Conservation (phyloP, 257 asterid genomes). For the Nemophila menziesii region DNA sequence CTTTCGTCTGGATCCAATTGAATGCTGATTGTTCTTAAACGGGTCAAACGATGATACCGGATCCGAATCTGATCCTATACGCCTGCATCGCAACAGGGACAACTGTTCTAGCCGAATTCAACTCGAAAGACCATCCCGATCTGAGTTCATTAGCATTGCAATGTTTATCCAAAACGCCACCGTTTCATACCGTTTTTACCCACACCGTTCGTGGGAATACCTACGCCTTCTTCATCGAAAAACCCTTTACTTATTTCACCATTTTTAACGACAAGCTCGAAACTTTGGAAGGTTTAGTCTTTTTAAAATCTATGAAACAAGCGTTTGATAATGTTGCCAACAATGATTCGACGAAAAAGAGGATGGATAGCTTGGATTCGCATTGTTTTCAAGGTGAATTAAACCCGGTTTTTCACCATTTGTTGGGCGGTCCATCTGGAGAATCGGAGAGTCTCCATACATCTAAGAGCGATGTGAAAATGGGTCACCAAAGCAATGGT, state of each 20-base stretch:
- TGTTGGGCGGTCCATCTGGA: constrained; percentile 28
- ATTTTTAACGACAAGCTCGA: constrained; percentile 54
- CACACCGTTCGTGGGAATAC: constrained; percentile 63
- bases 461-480: constrained; percentile 21
- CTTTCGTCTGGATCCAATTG: constrained; percentile 1
- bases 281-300: constrained; percentile 38
- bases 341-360: constrained; percentile 15
- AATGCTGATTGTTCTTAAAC: constrained; percentile 5
- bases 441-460: constrained; percentile 30
- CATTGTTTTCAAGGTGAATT: constrained; percentile 83
- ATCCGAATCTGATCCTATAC: constrained; percentile 50
- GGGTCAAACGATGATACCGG: constrained; percentile 31
- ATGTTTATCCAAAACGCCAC: constrained; percentile 69
- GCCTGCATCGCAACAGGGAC: constrained; percentile 67
- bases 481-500: constrained; percentile 15
- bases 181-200: constrained; percentile 47
- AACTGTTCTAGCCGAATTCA: constrained; percentile 69
- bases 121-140: constrained; percentile 50
- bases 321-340: constrained; percentile 30
- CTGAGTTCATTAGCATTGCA: constrained; percentile 55
- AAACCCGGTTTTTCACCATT: constrained; percentile 60
- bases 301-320: constrained; percentile 39
- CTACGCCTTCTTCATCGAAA: constrained; percentile 54
- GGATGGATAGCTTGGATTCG: constrained; percentile 34
- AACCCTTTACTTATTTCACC: constrained; percentile 43